These are phyloP conservation scores for Breviolum minutum DNA, from an alignment of 73 alveolate species.

Conservation along the genomic window DNA sequence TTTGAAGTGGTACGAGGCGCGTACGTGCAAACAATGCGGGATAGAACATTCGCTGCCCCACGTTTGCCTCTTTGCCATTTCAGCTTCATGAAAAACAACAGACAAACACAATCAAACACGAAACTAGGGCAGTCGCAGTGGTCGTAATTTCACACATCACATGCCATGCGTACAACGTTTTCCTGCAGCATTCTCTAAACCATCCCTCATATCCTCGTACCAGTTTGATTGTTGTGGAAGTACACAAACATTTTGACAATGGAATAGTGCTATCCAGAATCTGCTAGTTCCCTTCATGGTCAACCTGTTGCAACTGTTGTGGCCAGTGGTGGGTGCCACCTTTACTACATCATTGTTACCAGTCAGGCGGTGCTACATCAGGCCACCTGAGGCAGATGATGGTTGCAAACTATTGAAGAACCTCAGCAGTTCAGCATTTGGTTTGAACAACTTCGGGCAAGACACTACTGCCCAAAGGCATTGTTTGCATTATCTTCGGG, in stretches of 20 bases:
- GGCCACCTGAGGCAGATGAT: not conserved
- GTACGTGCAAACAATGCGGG: no score
- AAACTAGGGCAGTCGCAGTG: no score
- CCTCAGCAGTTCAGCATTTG: not conserved
- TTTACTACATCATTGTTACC: slow-evolving; percentile 26
- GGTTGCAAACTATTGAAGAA: slow-evolving; percentile 19
- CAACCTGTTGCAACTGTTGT: not conserved
- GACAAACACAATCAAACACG: no score
- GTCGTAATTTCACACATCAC: no score
- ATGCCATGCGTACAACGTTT: no score
- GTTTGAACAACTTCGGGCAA: slow-evolving; percentile 51
- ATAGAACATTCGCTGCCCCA: no score
- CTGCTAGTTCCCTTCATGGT: not conserved
- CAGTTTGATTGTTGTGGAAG: not conserved
- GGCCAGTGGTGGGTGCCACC: not conserved
- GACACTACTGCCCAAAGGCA: slow-evolving; percentile 67
- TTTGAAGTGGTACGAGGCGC: no score
- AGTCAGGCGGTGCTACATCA: slow-evolving; percentile 46
- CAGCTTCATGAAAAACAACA: no score
- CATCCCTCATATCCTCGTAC: not conserved
- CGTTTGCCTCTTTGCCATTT: no score
- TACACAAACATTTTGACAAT: not conserved
- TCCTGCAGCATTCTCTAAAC: no score
- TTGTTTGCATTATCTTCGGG: slow-evolving; percentile 34
- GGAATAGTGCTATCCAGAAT: not conserved